Conservation (phyloP, 2,329 filamentous ascomycete species). For the Verticillium nubilum region DNA sequence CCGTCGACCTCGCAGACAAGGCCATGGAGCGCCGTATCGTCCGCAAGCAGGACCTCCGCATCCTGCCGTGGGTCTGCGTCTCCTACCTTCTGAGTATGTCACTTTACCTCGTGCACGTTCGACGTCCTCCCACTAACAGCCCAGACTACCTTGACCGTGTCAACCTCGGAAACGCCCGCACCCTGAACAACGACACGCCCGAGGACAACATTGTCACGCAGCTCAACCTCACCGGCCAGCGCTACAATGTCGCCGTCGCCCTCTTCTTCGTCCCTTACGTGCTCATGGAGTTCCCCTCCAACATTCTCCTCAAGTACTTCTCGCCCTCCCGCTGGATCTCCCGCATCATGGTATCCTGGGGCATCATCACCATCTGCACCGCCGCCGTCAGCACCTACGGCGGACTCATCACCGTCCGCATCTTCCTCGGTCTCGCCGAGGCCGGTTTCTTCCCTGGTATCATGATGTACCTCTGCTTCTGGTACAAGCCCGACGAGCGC, state of each 20-base stretch:
- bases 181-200: conserved; percentile 25
- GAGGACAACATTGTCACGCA: conserved; percentile 24
- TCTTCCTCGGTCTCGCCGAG: conserved; percentile 46
- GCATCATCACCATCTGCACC: conserved; percentile 41
- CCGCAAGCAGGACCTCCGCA: conserved; percentile 24
- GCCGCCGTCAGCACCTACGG: conserved; percentile 41
- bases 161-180: conserved; percentile 26
- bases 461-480: conserved; percentile 55
- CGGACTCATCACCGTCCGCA: conserved; percentile 39
- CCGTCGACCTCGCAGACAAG: conserved; percentile 25
- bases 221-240: conserved; percentile 23
- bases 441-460: conserved; percentile 48
- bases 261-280: conserved; percentile 23
- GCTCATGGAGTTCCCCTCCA: conserved; percentile 25
- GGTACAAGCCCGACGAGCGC: conserved; percentile 55
- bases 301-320: conserved; percentile 27
- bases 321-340: conserved; percentile 27
- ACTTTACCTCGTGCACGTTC: not conserved
- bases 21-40: conserved; percentile 27
- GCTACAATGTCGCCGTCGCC: conserved; percentile 23
- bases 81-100: conserved; percentile 23
- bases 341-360: conserved; percentile 39
- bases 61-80: conserved; percentile 25
- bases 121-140: not conserved
- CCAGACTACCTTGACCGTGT: conserved; percentile 23